Conservation (phyloP, 257 asterid genomes). For the Jacaranda copaia region DNA sequence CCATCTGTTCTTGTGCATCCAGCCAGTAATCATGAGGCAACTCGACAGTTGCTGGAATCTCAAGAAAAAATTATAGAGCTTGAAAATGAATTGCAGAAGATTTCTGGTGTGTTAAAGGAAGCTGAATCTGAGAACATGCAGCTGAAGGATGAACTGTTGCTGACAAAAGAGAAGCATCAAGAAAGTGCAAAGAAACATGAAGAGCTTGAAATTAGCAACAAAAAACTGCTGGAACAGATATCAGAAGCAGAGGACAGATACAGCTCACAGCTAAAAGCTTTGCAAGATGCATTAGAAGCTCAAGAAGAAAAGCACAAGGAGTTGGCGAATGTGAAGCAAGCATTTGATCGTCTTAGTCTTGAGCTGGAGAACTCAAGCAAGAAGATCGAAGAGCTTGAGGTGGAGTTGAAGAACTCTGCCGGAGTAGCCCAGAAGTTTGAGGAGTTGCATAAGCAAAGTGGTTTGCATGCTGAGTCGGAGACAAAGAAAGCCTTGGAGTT, state of each 20-base stretch:
- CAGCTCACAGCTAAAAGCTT: constrained; percentile 57
- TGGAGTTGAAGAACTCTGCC: constrained; percentile 53
- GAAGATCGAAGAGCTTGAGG: constrained; percentile 71
- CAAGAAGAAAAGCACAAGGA: constrained; percentile 67
- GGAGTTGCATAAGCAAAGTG: constrained; percentile 79
- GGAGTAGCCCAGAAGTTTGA: constrained; percentile 69
- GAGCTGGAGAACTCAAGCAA: constrained; percentile 74
- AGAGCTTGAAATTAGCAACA: constrained; percentile 63
- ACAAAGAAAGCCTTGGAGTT: constrained; percentile 64
- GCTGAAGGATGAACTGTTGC: constrained; percentile 67
- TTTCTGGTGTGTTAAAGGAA: constrained; percentile 59
- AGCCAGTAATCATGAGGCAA: constrained; percentile 38
- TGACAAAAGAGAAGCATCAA: constrained; percentile 55
- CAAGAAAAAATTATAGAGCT: constrained; percentile 77
- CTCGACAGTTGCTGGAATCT: constrained; percentile 72
- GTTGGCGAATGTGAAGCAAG: constrained; percentile 60
- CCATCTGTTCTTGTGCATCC: constrained; percentile 14
- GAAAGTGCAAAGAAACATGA: constrained; percentile 52
- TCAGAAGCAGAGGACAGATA: constrained; percentile 63
- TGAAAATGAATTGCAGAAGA: constrained; percentile 64
- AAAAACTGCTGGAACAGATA: constrained; percentile 59
- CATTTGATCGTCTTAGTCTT: constrained; percentile 61
- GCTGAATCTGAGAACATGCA: constrained; percentile 64
- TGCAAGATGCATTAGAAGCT: constrained; percentile 68
- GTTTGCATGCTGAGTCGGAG: constrained; percentile 78